Base-by-base conservation (phyloP, 768 basidiomycete genomes). In the Rhodosporidiobolus sp. region DNA sequence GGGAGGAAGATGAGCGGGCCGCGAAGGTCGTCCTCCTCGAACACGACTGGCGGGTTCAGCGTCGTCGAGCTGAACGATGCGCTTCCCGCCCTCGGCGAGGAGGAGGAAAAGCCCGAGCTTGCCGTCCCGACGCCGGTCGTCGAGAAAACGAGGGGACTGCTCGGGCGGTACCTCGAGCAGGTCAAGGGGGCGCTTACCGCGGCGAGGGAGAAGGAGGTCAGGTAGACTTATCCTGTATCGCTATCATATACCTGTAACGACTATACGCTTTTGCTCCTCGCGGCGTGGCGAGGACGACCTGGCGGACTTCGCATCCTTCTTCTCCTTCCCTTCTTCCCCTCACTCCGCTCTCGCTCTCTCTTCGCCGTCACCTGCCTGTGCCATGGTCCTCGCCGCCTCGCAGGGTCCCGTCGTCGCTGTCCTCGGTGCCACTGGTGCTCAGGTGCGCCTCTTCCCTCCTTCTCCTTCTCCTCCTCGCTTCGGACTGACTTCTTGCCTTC, bases 361-460 rank as follows among this genome's bases (percentile, higher is more conserved):
- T n/a, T n/a, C n/a, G n/a, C n/a, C n/a, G n/a, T n/a, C n/a, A n/a
- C n/a, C n/a, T 34, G 17, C 43, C 38, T 28, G 8, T 6, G 6
- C 38, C 38, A 59, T 59, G 58, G 9, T 28, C 16, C 16, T 34
- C 38, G 11, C 22, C 22, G 26, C 1, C 58, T 28, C 58, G 12
- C 11, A 28, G 9, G 63, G 50, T 14, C 63, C 63, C 28, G 1
- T 64, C 52, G 19, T 78, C 62, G 75, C 65, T 45, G 71, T 79
- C 63, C 50, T 74, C 38, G 78, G 78, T 35, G 67, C 76, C 0
- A 78, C 78, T 9, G 78, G 78, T 19, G 35, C n/a, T 20, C 77
- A 78, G 63, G 56, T 58, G 56, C 56, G 38, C 16, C 7, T 9
- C 24, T 12, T 20, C 20, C 2, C 17, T 16, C 24, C 34, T 58